A percentile compares a stretch with the other conserved stretches of the same genome.
phyloP scores from a whole-genome alignment of 2,329 filamentous ascomycete genomes.

The Colletotrichum tropicale region DNA sequence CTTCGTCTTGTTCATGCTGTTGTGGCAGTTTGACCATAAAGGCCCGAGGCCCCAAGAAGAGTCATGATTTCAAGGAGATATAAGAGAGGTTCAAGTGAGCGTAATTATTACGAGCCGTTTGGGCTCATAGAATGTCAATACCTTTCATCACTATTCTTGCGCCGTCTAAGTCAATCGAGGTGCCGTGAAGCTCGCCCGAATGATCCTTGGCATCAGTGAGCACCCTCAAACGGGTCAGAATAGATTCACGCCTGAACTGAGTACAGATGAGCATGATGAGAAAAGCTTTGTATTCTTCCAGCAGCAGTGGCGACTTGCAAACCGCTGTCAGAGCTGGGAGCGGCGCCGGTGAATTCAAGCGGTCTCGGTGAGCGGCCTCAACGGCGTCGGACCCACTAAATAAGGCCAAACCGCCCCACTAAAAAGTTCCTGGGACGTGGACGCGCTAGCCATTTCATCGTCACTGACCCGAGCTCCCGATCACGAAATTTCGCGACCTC shows the following conservation, averaged over 20 bases:
- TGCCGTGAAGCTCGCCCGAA: neutral
- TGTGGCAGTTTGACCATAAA: too few species aligned
- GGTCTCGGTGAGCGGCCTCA: neutral
- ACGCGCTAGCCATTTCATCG: neutral
- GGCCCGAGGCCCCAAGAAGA: too few species aligned
- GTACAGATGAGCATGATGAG: rapidly evolving
- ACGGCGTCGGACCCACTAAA: neutral
- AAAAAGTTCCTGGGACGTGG: neutral
- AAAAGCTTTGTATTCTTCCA: neutral
- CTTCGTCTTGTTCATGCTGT: too few species aligned
- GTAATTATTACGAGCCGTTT: too few species aligned
- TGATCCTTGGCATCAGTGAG: neutral
- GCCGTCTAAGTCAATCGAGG: neutral
- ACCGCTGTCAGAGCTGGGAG: neutral
- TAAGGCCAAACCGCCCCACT: neutral
- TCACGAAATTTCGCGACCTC: neutral
- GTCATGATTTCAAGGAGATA: too few species aligned
- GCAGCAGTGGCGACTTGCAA: neutral
- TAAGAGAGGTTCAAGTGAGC: too few species aligned
- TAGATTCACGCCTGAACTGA: rapidly evolving
- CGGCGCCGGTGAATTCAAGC: neutral
- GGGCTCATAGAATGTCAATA: neutral
- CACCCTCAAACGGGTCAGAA: neutral
- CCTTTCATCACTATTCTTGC: neutral
- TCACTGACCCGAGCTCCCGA: neutral